A percentile compares a stretch with the other conserved stretches of the same genome.
phyloP scores from a whole-genome alignment of 1,284 basidiomycete species.

The Apiotrichum laibachii region DNA sequence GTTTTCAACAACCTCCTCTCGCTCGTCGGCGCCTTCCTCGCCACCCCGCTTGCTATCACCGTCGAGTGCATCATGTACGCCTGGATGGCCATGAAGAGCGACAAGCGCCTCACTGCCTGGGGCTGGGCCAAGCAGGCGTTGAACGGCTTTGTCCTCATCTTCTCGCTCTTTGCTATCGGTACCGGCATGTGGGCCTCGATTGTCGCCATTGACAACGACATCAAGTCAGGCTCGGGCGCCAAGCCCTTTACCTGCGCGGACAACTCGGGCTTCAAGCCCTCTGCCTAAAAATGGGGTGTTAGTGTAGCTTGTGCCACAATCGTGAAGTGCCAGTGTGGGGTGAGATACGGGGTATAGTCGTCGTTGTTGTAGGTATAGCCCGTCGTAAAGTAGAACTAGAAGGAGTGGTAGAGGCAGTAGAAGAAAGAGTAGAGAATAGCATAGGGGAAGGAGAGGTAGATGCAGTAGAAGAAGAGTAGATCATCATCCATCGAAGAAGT shows the following conservation, averaged over 20 bases:
- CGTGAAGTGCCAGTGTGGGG: too few relatives aligned
- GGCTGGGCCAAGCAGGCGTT: slow-evolving; percentile 21
- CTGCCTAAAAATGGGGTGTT: too few relatives aligned
- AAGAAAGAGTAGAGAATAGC: too few relatives aligned
- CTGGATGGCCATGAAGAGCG: slow-evolving; percentile 22
- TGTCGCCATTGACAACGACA: slow-evolving; percentile 24
- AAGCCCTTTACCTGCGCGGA: slow-evolving; percentile 30
- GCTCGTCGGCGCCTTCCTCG: slow-evolving; percentile 29
- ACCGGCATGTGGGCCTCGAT: slow-evolving; percentile 32
- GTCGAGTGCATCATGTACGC: slow-evolving; percentile 34
- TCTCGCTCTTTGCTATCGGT: slow-evolving; percentile 33
- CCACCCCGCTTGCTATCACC: slow-evolving; percentile 17
- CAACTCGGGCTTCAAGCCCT: slow-evolving; percentile 16
- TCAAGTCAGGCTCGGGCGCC: slow-evolving; percentile 15
- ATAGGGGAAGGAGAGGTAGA: too few relatives aligned
- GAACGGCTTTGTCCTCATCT: slow-evolving; percentile 28
- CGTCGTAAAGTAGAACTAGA: too few relatives aligned
- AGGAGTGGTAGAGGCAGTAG: too few relatives aligned
- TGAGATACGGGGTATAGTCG: too few relatives aligned
- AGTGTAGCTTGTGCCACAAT: too few relatives aligned
- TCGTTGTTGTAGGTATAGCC: too few relatives aligned
- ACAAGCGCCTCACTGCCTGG: slow-evolving; percentile 14
- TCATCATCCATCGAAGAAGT: too few relatives aligned
- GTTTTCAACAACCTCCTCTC: slow-evolving; percentile 30
- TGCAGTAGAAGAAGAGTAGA: too few relatives aligned